Evolutionary conservation across 768 basidiomycete species (phyloP).

Genomic region (Psilocybe cubensis): DNA sequence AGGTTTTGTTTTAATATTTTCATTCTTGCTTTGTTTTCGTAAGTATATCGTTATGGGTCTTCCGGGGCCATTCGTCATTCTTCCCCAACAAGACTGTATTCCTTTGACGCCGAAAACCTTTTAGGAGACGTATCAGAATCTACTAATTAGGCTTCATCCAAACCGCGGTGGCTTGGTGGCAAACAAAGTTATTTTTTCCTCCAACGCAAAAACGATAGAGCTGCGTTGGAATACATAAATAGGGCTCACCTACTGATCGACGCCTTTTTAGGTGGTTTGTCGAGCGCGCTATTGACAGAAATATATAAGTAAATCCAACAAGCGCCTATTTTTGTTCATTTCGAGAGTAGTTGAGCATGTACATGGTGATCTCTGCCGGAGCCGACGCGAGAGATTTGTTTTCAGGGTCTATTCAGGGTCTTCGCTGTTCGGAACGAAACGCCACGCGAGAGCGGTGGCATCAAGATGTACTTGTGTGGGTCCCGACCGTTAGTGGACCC

Average conservation of each 20-base stretch:
- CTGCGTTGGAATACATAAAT: too few species aligned
- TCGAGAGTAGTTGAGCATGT: neutral
- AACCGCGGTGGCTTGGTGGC: neutral
- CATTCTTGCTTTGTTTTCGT: constrained; percentile 19
- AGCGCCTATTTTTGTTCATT: neutral
- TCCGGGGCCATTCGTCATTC: neutral
- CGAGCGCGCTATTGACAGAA: neutral
- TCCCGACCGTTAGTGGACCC: neutral
- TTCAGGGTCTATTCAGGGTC: neutral
- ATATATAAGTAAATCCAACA: neutral
- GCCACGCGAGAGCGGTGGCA: neutral
- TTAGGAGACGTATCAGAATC: neutral
- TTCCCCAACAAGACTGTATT: constrained; percentile 12
- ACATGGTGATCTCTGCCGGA: constrained; percentile 33
- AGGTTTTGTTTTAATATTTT: constrained; percentile 19
- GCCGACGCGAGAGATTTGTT: constrained; percentile 95
- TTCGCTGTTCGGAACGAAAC: neutral
- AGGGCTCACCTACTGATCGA: neutral
- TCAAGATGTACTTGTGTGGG: neutral
- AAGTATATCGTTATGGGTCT: constrained; percentile 23
- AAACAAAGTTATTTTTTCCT: neutral
- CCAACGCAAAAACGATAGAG: neutral
- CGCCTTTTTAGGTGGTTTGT: neutral
- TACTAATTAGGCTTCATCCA: neutral
- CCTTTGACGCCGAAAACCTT: neutral